Conservation (phyloP, 1,139 yeast species). For the Candida tropicalis region DNA sequence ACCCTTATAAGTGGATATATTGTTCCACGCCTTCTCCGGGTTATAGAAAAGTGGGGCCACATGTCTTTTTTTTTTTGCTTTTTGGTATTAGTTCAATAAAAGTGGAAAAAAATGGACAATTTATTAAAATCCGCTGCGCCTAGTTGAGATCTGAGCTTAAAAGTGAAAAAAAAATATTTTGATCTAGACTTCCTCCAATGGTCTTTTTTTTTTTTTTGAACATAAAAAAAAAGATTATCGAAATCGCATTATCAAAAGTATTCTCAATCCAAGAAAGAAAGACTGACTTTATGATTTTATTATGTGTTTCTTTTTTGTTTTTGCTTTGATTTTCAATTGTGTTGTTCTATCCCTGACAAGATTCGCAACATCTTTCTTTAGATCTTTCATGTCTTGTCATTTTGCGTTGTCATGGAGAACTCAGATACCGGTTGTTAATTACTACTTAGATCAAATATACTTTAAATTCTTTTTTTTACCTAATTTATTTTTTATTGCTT, state of each 20-base stretch:
- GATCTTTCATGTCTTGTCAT: neutral
- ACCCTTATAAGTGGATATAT: neutral
- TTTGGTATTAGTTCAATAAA: too few relatives aligned
- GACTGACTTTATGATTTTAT: too few relatives aligned
- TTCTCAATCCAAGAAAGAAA: too few relatives aligned
- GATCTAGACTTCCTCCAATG: neutral
- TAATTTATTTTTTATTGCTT: neutral
- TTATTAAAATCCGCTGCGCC: neutral
- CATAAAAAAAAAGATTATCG: neutral
- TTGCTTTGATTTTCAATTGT: too few relatives aligned
- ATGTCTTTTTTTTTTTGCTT: neutral
- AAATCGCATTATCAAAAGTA: neutral
- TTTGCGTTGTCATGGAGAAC: slow-evolving; percentile 3
- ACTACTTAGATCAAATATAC: slow-evolving; percentile 2
- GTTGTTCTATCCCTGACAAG: too few relatives aligned
- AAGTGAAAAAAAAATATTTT: neutral
- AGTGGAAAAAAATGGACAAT: neutral
- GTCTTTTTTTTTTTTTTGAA: neutral
- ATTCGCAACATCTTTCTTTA: neutral
- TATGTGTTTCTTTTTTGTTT: too few relatives aligned
- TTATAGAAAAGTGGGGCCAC: neutral
- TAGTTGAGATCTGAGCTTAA: neutral
- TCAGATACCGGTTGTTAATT: slow-evolving; percentile 2
- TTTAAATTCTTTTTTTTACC: neutral
- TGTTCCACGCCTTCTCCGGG: too few relatives aligned